Conservation (phyloP, 1,284 basidiomycete species). For the Bondarzewia mesenterica region DNA sequence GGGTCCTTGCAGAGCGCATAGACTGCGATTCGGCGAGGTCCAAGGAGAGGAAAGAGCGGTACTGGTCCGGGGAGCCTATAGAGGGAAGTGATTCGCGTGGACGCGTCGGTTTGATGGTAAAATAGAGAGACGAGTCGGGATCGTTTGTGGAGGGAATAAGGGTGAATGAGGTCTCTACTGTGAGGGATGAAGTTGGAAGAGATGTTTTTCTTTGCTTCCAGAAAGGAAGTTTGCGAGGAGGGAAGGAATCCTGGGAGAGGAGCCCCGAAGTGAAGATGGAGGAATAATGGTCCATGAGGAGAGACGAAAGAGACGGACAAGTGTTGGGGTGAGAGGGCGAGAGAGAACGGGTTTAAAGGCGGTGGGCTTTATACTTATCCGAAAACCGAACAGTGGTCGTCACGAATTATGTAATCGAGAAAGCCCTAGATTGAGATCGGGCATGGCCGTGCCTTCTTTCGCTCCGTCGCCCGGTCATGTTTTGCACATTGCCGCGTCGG, state of each 20-base stretch:
- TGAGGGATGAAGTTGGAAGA: constrained; percentile 21
- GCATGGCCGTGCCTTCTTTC: neutral
- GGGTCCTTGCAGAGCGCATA: constrained; percentile 34
- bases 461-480: neutral
- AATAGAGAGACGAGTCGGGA: constrained; percentile 8
- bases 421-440: neutral
- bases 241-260: constrained; percentile 28
- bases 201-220: constrained; percentile 24
- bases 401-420: neutral
- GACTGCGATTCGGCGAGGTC: constrained; percentile 51
- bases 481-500: too few species aligned
- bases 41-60: constrained; percentile 50
- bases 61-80: constrained; percentile 19
- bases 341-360: neutral
- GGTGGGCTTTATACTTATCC: too few species aligned
- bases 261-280: constrained; percentile 57
- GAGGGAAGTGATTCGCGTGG: constrained; percentile 14
- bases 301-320: neutral
- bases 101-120: constrained; percentile 11
- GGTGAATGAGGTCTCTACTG: constrained; percentile 22
- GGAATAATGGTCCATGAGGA: constrained; percentile 33
- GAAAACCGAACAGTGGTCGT: neutral
- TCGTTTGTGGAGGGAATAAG: neutral
- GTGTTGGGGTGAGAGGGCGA: neutral
- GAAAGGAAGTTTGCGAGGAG: constrained; percentile 18